Base-by-base conservation (phyloP, 2,329 filamentous ascomycete species). In the Colletotrichum simmondsii region DNA sequence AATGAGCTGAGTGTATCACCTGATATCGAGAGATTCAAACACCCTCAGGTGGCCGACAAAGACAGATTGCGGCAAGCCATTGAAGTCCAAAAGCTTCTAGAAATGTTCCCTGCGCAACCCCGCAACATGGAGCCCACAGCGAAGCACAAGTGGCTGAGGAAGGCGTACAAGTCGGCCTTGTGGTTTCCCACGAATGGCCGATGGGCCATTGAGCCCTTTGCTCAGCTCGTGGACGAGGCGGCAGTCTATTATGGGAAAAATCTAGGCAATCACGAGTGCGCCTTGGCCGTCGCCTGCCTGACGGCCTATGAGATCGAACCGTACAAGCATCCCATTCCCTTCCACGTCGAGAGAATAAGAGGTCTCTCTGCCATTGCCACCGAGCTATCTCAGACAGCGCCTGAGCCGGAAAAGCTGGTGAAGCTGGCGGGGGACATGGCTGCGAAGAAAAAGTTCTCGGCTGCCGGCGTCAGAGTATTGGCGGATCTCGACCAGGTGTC, bases 121-220 rank as follows among this genome's bases (percentile, higher is more conserved):
- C 66, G 67, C 52, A 24, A 56, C 49, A 65, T 65, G 60, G 19
- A 57, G 12, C 28, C 66, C 0, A 19, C 60, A 4, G 75, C 75
- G 2, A 79, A 70, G 24, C 65, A 58, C 3, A 76, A 74, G n/a
- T 71, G 78, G n/a, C 77, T 86, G 14, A 74, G 78, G 8, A 75
- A 74, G 24, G 79, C 81, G 65, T 87, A 85, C 83, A 65, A 76
- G 28, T 65, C 78, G 37, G 85, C 85, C 76, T 77, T 77, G 67
- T 81, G 81, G 22, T 82, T 88, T 28, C 77, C 82, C 32, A 53
- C 79, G 10, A 80, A 80, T 26, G 73, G 74, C 2, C 78, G 86
- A 67, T 89, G 85, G 85, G 88, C 88, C 5, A 77, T 86, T 54
- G 85, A 88, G 68, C 89, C 88, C 2, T 75, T 90, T 12, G 81